These are phyloP conservation scores for Leccinum sublutescens DNA, from an alignment of 768 basidiomycete species.

Conservation along the genomic window DNA sequence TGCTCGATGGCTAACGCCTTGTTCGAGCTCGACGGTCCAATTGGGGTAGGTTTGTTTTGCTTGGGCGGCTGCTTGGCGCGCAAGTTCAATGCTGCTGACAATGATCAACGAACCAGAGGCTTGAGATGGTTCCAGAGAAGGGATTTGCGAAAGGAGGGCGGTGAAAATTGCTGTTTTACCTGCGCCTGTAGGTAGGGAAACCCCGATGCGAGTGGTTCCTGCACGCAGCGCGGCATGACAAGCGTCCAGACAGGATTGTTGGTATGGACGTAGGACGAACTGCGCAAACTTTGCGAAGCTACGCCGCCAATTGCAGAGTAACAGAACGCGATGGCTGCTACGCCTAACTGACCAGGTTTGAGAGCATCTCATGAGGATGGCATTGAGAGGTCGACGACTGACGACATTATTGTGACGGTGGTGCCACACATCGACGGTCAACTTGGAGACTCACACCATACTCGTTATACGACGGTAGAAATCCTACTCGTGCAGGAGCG, in stretches of 20 bases:
- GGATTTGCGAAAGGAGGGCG: conserved; percentile 67
- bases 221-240: conserved; percentile 68
- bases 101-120: conserved; percentile 72
- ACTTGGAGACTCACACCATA: conserved; percentile 7
- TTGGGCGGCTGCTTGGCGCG: conserved; percentile 78
- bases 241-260: conserved; percentile 73
- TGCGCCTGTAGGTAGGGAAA: conserved; percentile 82
- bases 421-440: background rate
- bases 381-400: background rate
- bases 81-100: conserved; percentile 89
- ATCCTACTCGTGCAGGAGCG: conserved; percentile 25
- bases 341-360: background rate
- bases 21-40: conserved; percentile 89
- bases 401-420: background rate
- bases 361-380: conserved; percentile 14
- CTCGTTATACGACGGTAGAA: conserved; percentile 15
- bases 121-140: conserved; percentile 39
- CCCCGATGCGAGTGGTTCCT: conserved; percentile 76
- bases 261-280: conserved; percentile 75
- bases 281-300: conserved; percentile 1
- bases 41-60: conserved; percentile 63
- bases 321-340: background rate
- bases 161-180: conserved; percentile 94
- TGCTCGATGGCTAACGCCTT: conserved; percentile 72
- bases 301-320: conserved; percentile 3